A percentile compares a stretch with the other conserved stretches of the same genome.
Conservation (phyloP, 305 asterid genomes). For the Fraxinus ornus region DNA sequence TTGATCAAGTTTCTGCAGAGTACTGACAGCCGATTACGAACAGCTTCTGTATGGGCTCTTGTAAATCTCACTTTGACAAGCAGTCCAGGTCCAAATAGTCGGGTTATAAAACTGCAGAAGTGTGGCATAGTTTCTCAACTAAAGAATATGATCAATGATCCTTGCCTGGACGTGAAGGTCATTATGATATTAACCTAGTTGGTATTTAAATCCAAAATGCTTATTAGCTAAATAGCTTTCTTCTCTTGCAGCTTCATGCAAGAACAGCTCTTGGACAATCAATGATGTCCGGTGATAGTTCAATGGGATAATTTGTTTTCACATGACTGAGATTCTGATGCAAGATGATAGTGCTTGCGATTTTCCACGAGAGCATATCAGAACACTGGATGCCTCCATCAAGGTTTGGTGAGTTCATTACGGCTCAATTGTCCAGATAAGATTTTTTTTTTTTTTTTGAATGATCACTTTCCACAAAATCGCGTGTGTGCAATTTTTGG, state of each 20-base stretch:
- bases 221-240: slow-evolving; percentile 17
- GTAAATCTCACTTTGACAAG: slow-evolving; percentile 76
- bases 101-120: slow-evolving; percentile 57
- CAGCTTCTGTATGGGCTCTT: slow-evolving; percentile 77
- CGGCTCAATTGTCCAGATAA: slow-evolving; percentile 19
- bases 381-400: slow-evolving; percentile 36
- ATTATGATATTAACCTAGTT: slow-evolving; percentile 17
- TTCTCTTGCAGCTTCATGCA: slow-evolving; percentile 67
- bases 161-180: slow-evolving; percentile 94
- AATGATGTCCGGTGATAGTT: slow-evolving; percentile 49
- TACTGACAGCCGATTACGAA: slow-evolving; percentile 66
- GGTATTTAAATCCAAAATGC: slow-evolving; percentile 10
- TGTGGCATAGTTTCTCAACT: slow-evolving; percentile 64
- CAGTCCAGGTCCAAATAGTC: slow-evolving; percentile 57
- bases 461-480: not conserved
- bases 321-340: slow-evolving; percentile 27
- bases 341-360: slow-evolving; percentile 28
- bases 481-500: slow-evolving; percentile 8
- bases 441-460: slow-evolving; percentile 3
- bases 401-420: slow-evolving; percentile 25
- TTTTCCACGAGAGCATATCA: slow-evolving; percentile 25
- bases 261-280: slow-evolving; percentile 60
- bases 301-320: slow-evolving; percentile 38
- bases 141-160: slow-evolving; percentile 73
- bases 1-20: slow-evolving; percentile 67